These are phyloP conservation scores for Xylaria cubensis DNA, from an alignment of 495 filamentous ascomycete species.

Conservation along the genomic window DNA sequence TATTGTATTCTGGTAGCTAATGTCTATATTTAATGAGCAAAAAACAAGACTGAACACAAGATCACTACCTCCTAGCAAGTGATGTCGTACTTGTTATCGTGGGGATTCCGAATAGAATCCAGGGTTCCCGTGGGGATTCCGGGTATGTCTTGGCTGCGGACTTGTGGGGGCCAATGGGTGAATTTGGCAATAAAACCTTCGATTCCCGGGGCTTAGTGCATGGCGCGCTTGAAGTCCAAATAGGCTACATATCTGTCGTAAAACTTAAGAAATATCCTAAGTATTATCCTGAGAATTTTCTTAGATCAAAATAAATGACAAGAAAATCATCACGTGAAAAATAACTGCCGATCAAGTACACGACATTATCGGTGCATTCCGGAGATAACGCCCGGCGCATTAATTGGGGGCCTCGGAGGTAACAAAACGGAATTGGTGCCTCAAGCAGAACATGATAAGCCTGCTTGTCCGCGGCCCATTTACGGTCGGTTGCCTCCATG, in stretches of 20 bases:
- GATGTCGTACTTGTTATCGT: background rate
- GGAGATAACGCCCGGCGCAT: background rate
- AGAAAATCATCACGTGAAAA: too few relatives aligned
- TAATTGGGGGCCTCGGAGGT: background rate
- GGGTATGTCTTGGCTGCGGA: constrained; percentile 9
- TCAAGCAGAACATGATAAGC: background rate
- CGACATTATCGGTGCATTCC: background rate
- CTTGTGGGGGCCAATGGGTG: background rate
- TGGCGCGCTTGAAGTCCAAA: background rate
- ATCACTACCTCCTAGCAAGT: background rate
- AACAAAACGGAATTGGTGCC: background rate
- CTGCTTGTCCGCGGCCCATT: background rate
- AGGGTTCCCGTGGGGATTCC: constrained; percentile 8
- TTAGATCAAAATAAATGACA: too few relatives aligned
- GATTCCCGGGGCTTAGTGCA: too few relatives aligned
- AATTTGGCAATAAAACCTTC: too few relatives aligned
- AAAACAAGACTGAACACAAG: background rate
- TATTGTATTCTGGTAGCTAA: background rate
- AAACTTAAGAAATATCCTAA: too few relatives aligned
- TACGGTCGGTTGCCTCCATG: background rate
- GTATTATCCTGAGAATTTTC: too few relatives aligned
- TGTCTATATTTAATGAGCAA: background rate
- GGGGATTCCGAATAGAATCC: background rate
- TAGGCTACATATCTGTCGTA: background rate
- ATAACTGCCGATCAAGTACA: background rate